Base-by-base conservation (phyloP, 164 flowering plant species). In the grape (Vitis vinifera) region DNA sequence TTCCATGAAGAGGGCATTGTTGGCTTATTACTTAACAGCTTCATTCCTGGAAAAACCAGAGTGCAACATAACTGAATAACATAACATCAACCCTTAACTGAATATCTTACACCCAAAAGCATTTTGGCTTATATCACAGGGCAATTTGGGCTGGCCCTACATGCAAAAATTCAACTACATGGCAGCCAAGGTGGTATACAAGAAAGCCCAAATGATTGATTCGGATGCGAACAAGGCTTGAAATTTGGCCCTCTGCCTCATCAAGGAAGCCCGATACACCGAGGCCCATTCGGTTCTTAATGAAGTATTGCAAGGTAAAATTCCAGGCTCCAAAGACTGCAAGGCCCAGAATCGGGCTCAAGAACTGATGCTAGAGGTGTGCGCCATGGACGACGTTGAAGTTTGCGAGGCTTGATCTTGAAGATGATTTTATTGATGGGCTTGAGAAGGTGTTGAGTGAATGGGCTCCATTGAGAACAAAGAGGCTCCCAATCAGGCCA, bases 401-500 rank as follows among this genome's bases (percentile, higher is more conserved):
- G 14, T 2, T 48, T 72, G 30, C 13, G 65, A 6, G 74, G 68
- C 10, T 9, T 59, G 2, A 71, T 69, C 56, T 19, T 84, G 96
- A 89, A 63, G 96, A 91, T 67, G 81, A 77, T 10, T 77, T 88
- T 9, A 27, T 82, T 0, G 81, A 87, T 29, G 90, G 89, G 56
- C 84, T 91, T n/a, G 94, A 91, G 15, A 79, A 77, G 68, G 66
- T 88, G 75, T 76, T 83, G 83, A 81, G 73, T 57, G 75, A 84
- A 15, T 76, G 82, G 84, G 71, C 76, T 0, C 81, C 86, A 11
- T 73, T 55, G 27, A 80, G 84, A 65, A 80, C 94, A 3, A 87
- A 77, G 67, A 85, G 98, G 72, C 86, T 93, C 31, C 98, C 98
- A 31, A 85, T 93, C 48, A 65, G 87, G 91, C 83, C 96, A 91